Conservation (phyloP, 139 green algal genomes). For the Chloropicon primus region DNA sequence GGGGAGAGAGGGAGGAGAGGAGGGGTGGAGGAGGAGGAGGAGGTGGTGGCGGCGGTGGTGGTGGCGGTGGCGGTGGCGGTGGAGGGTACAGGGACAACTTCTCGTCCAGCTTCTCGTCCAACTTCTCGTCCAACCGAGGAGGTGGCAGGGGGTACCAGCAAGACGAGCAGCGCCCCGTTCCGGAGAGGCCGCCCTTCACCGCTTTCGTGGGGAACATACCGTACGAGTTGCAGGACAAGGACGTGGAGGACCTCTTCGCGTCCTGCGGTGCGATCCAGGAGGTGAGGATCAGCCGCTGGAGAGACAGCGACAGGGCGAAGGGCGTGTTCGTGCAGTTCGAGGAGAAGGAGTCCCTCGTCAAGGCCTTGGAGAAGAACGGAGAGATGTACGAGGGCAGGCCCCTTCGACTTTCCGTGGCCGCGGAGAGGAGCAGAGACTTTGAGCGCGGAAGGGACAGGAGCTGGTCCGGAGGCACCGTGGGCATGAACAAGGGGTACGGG, state of each 20-base stretch:
- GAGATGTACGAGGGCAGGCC: background rate
- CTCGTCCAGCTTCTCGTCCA: too few relatives aligned
- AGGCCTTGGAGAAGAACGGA: background rate
- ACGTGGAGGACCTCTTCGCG: slow-evolving; percentile 1
- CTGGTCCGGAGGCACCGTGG: background rate
- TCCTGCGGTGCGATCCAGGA: background rate
- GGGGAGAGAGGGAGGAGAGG: background rate
- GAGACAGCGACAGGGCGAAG: background rate
- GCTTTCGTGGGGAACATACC: slow-evolving; percentile 11
- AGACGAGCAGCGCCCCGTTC: background rate
- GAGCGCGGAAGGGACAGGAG: background rate
- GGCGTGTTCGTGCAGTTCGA: slow-evolving; percentile 8
- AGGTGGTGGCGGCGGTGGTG: background rate
- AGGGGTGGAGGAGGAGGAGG: too few relatives aligned
- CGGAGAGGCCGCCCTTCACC: slow-evolving; percentile 2
- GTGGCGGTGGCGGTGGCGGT: background rate
- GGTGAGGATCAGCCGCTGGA: background rate
- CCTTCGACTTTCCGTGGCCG: background rate
- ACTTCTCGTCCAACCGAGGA: background rate
- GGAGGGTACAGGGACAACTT: too few relatives aligned
- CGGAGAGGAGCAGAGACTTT: too few relatives aligned
- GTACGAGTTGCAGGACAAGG: slow-evolving; percentile 7
- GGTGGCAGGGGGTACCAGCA: background rate
- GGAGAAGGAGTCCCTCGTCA: slow-evolving; percentile 5
- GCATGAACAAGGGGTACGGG: background rate